phyloP scores from a whole-genome alignment of 805 yeast genomes.

The Lipomyces lipofer region DNA sequence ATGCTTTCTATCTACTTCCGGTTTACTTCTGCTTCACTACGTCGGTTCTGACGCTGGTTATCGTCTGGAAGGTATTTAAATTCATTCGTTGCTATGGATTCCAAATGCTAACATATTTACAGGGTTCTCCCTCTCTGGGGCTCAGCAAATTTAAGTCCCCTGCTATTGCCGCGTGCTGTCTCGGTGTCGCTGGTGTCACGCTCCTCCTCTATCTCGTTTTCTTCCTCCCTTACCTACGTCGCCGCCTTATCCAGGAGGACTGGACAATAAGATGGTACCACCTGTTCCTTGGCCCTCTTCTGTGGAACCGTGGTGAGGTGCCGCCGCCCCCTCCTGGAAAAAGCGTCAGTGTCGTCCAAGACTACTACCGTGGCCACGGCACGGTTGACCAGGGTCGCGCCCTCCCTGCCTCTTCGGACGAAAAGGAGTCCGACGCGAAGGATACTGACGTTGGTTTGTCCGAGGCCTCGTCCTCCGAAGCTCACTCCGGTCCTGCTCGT shows the following conservation, averaged over 20 bases:
- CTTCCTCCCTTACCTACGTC: slow-evolving; percentile 60
- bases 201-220: slow-evolving; percentile 52
- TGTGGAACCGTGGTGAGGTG: slow-evolving; percentile 57
- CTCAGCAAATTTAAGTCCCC: slow-evolving; percentile 54
- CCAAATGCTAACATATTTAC: too few relatives aligned
- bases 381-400: slow-evolving; percentile 37
- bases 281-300: slow-evolving; percentile 58
- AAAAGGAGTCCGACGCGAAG: slow-evolving; percentile 34
- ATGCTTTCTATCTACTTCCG: slow-evolving; percentile 62
- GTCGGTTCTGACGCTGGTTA: slow-evolving; percentile 67
- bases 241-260: slow-evolving; percentile 61
- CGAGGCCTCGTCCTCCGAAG: slow-evolving; percentile 7
- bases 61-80: slow-evolving; percentile 64
- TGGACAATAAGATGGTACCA: slow-evolving; percentile 66
- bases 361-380: slow-evolving; percentile 63
- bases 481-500: background rate
- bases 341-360: slow-evolving; percentile 50
- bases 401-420: slow-evolving; percentile 2
- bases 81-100: background rate
- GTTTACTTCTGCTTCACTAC: slow-evolving; percentile 60
- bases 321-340: slow-evolving; percentile 66
- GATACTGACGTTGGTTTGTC: slow-evolving; percentile 31
- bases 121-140: slow-evolving; percentile 67
- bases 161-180: slow-evolving; percentile 57
- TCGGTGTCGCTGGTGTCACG: slow-evolving; percentile 67